Conservation (phyloP, 768 basidiomycete genomes). For the Rhizopogon sp. region DNA sequence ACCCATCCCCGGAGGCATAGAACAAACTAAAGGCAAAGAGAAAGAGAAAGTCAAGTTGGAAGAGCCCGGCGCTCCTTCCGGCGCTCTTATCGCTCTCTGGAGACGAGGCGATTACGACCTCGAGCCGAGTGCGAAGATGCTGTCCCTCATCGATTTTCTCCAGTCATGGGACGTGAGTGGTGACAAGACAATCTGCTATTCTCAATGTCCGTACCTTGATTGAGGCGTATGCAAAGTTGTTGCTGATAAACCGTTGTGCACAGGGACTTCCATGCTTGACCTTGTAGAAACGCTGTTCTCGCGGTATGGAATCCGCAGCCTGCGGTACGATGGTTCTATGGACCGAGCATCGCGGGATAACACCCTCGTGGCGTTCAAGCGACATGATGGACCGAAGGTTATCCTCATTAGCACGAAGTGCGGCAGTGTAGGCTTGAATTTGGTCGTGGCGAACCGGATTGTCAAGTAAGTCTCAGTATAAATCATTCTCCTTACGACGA, state of each 20-base stretch:
- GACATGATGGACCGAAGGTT: constrained; percentile 50
- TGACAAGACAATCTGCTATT: constrained; percentile 69
- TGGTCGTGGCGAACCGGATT: constrained; percentile 64
- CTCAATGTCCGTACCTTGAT: constrained; percentile 45
- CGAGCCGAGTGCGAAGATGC: constrained; percentile 68
- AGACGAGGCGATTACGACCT: constrained; percentile 54
- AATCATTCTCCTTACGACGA: neutral
- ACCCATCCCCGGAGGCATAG: neutral
- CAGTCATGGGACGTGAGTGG: constrained; percentile 54
- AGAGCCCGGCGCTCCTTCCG: constrained; percentile 29
- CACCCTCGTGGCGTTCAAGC: constrained; percentile 50
- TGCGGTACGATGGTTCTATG: constrained; percentile 73
- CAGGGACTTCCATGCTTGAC: constrained; percentile 74
- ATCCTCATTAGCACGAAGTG: constrained; percentile 66
- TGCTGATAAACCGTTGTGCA: neutral
- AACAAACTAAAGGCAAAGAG: constrained; percentile 12
- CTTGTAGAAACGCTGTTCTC: constrained; percentile 56
- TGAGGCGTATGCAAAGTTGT: neutral
- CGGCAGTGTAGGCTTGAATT: constrained; percentile 67
- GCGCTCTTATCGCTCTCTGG: constrained; percentile 49
- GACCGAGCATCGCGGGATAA: constrained; percentile 45
- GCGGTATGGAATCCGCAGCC: constrained; percentile 49
- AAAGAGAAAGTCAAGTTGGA: constrained; percentile 24
- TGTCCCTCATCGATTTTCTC: constrained; percentile 48
- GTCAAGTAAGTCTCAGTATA: constrained; percentile 45